Evolutionary conservation across 1,284 basidiomycete genomes (phyloP).

Genomic region (Cutaneotrichosporon sp.): DNA sequence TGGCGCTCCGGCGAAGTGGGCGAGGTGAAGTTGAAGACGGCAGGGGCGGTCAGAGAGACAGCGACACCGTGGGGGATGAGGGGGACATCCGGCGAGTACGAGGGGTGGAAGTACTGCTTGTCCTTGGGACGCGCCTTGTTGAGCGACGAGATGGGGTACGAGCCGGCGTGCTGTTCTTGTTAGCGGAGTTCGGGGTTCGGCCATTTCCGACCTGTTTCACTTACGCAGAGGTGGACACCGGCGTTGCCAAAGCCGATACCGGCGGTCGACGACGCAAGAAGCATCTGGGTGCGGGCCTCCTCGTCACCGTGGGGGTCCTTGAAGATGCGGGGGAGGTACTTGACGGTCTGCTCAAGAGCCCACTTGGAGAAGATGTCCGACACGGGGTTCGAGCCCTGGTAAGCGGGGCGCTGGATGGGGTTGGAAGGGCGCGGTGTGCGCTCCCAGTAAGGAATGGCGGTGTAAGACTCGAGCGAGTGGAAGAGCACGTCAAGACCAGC

Average conservation of each 20-base stretch:
- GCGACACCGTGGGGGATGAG: constrained; percentile 90
- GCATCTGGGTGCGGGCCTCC: constrained; percentile 87
- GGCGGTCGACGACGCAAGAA: constrained; percentile 63
- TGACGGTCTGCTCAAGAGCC: constrained; percentile 87
- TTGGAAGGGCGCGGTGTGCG: constrained; percentile 84
- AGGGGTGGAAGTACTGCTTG: constrained; percentile 68
- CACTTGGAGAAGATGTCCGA: constrained; percentile 94
- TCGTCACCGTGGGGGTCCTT: constrained; percentile 69
- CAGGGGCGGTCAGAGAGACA: constrained; percentile 84
- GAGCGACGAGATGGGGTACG: constrained; percentile 72
- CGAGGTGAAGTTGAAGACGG: constrained; percentile 89
- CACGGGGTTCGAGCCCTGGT: constrained; percentile 94
- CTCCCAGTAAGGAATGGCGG: constrained; percentile 66
- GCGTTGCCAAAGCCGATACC: constrained; percentile 95
- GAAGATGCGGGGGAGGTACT: constrained; percentile 83
- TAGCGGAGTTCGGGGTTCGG: not conserved
- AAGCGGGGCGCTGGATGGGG: constrained; percentile 78
- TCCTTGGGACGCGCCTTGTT: constrained; percentile 91
- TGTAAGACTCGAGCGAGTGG: constrained; percentile 80
- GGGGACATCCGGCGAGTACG: constrained; percentile 74
- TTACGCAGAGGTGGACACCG: constrained; percentile 76
- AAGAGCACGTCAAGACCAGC: constrained; percentile 90
- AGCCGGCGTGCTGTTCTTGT: constrained; percentile 36
- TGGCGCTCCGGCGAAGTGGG: constrained; percentile 88
- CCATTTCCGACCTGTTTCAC: not conserved